Evolutionary conservation across 176 grass and related monocot genomes (phyloP).

Genomic region (Bolboschoenus planiculmis): DNA sequence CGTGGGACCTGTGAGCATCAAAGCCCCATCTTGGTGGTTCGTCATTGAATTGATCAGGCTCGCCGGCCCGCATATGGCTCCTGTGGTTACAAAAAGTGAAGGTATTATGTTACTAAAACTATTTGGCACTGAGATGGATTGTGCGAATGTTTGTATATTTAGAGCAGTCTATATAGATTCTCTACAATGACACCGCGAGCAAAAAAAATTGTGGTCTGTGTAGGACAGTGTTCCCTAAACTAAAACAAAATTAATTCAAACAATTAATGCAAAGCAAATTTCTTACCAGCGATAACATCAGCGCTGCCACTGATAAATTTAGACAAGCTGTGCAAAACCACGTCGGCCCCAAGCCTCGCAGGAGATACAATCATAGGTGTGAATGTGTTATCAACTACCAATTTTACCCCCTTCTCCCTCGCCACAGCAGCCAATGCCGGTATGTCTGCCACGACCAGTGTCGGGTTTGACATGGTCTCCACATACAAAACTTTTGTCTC

Average conservation of each 20-base stretch:
- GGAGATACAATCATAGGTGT: constrained; percentile 66
- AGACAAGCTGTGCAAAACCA: constrained; percentile 89
- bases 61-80: constrained; percentile 65
- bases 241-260: too few relatives aligned
- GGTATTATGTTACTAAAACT: not conserved
- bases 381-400: constrained; percentile 90
- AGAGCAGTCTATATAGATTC: not conserved
- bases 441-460: constrained; percentile 23
- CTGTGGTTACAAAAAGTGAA: constrained; percentile 17
- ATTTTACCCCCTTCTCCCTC: constrained; percentile 56
- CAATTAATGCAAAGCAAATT: not conserved
- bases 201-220: too few relatives aligned
- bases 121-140: not conserved
- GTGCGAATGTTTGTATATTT: not conserved
- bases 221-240: too few relatives aligned
- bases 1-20: constrained; percentile 77
- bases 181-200: not conserved
- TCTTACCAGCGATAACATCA: constrained; percentile 76
- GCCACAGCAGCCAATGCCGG: constrained; percentile 50
- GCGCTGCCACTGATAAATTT: constrained; percentile 93
- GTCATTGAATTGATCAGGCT: constrained; percentile 76
- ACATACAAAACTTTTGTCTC: constrained; percentile 35
- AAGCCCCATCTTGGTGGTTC: constrained; percentile 60
- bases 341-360: constrained; percentile 53
- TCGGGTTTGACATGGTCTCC: constrained; percentile 29